Percentiles rank a stretch among this genome's conserved stretches.
Conservation (phyloP, 805 yeast species). For the Wickerhamomyces kurtzmanii region DNA sequence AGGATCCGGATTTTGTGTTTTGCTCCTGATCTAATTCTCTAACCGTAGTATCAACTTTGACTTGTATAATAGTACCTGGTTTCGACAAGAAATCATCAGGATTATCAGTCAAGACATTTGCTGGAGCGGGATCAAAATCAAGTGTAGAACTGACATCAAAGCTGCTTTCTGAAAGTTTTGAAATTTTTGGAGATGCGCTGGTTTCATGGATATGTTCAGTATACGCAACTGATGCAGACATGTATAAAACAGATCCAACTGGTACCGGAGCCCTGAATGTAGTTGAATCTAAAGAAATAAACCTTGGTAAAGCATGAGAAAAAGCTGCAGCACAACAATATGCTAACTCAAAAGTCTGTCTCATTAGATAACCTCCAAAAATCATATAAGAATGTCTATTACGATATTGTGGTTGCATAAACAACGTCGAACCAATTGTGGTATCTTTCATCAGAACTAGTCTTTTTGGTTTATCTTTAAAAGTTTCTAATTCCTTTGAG, state of each 20-base stretch:
- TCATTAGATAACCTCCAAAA: constrained; percentile 87
- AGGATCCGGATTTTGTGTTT: constrained; percentile 71
- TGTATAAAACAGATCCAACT: constrained; percentile 80
- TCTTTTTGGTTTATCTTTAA: constrained; percentile 32
- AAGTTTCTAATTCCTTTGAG: constrained; percentile 26
- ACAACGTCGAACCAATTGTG: constrained; percentile 58
- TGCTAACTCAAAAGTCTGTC: constrained; percentile 90
- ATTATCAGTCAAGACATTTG: constrained; percentile 41
- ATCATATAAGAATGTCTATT: constrained; percentile 92
- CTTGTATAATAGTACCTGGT: constrained; percentile 87
- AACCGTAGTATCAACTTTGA: constrained; percentile 77
- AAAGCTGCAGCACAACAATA: constrained; percentile 90
- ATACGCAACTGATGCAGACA: constrained; percentile 77
- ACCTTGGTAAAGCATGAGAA: constrained; percentile 77
- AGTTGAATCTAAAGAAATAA: constrained; percentile 82
- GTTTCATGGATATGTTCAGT: constrained; percentile 64
- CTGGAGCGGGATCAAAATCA: constrained; percentile 47
- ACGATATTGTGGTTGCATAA: constrained; percentile 96
- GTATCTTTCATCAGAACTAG: constrained; percentile 66
- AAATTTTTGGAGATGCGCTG: constrained; percentile 14
- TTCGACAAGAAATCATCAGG: constrained; percentile 50
- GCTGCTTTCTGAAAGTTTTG: constrained; percentile 11
- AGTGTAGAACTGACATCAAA: constrained; percentile 10
- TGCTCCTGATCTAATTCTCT: constrained; percentile 53
- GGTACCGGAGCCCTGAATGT: constrained; percentile 94